phyloP scores from a whole-genome alignment of 1,284 basidiomycete genomes.

The Trichosporon faecale region DNA sequence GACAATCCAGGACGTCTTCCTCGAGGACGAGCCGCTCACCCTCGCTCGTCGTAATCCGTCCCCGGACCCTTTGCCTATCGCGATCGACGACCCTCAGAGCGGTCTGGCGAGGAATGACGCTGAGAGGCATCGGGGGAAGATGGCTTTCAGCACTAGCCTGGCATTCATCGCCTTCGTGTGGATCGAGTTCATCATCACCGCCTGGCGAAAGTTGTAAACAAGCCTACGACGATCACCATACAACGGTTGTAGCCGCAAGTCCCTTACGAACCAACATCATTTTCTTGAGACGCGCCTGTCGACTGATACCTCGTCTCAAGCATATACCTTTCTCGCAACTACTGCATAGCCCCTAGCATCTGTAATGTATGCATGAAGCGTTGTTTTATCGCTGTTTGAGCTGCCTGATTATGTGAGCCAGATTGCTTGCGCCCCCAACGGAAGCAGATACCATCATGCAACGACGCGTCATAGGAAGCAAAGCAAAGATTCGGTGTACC shows the following conservation, averaged over 20 bases:
- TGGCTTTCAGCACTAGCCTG: conserved; percentile 42
- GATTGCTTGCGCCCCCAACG: background rate
- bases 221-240: background rate
- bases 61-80: background rate
- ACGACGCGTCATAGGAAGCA: conserved; percentile 12
- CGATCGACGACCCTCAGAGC: conserved; percentile 15
- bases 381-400: background rate
- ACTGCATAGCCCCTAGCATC: background rate
- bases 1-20: conserved; percentile 2
- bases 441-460: background rate
- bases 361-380: conserved; percentile 9
- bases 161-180: conserved; percentile 60
- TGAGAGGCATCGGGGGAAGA: conserved; percentile 21
- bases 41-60: background rate
- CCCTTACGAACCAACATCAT: background rate
- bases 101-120: conserved; percentile 27
- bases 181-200: conserved; percentile 65
- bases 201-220: conserved; percentile 36
- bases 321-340: background rate
- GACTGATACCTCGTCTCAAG: background rate
- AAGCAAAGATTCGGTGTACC: conserved; percentile 1
- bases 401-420: background rate
- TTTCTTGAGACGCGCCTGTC: background rate
- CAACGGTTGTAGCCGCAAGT: background rate
- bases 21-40: background rate